phyloP scores from a whole-genome alignment of 1,139 yeast species.

The Magnusiomyces magnusii region DNA sequence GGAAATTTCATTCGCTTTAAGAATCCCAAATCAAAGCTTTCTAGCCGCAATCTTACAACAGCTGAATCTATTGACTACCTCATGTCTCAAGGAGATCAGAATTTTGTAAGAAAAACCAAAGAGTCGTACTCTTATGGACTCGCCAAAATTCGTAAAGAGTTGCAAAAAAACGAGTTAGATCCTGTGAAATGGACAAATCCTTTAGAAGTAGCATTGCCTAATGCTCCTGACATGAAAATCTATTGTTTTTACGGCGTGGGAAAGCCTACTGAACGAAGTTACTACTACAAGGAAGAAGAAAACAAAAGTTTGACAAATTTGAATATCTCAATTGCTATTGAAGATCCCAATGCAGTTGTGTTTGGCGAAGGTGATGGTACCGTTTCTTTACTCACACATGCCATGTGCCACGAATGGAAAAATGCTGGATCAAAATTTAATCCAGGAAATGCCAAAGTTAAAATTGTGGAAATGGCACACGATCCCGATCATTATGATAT shows the following conservation, averaged over 20 bases:
- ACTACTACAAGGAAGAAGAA: slow-evolving; percentile 65
- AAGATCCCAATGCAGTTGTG: slow-evolving; percentile 57
- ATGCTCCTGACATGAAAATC: slow-evolving; percentile 87
- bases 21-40: slow-evolving; percentile 37
- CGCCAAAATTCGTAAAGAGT: slow-evolving; percentile 52
- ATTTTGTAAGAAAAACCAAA: slow-evolving; percentile 59
- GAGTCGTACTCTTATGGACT: slow-evolving; percentile 76
- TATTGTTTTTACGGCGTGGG: slow-evolving; percentile 93
- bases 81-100: slow-evolving; percentile 56
- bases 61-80: slow-evolving; percentile 59
- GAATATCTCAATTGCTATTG: slow-evolving; percentile 56
- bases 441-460: slow-evolving; percentile 68
- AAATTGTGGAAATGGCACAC: slow-evolving; percentile 81
- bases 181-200: slow-evolving; percentile 90
- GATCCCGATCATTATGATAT: slow-evolving; percentile 92
- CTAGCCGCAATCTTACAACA: slow-evolving; percentile 55
- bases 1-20: slow-evolving; percentile 74
- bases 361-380: slow-evolving; percentile 97
- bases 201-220: slow-evolving; percentile 79
- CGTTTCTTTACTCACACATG: slow-evolving; percentile 74
- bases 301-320: slow-evolving; percentile 42
- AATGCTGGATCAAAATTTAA: slow-evolving; percentile 62
- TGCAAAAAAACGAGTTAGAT: slow-evolving; percentile 53
- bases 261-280: slow-evolving; percentile 93
- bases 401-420: slow-evolving; percentile 81